These are phyloP conservation scores for Pichia deserticola DNA, from an alignment of 805 yeast genomes.

Conservation along the genomic window DNA sequence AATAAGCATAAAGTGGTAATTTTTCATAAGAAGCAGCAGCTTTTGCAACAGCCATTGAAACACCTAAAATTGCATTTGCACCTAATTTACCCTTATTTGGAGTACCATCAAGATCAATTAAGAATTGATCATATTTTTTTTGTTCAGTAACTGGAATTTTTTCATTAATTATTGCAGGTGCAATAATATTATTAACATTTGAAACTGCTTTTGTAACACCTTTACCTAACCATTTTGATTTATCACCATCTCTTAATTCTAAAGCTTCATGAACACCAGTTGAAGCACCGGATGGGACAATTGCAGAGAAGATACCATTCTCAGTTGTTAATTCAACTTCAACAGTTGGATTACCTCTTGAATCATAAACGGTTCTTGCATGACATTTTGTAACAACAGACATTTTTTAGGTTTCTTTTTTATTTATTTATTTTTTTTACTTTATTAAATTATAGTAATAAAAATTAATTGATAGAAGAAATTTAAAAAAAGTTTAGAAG, in stretches of 20 bases:
- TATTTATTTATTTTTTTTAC: too few relatives aligned
- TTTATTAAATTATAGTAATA: background rate
- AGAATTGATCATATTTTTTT: slow-evolving; percentile 78
- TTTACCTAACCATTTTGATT: slow-evolving; percentile 96
- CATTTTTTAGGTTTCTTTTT: slow-evolving; percentile 17
- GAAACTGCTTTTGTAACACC: slow-evolving; percentile 97
- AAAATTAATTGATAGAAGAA: background rate
- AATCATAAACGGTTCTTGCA: slow-evolving; percentile 98
- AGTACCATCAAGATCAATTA: slow-evolving; percentile 87
- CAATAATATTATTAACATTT: slow-evolving; percentile 91
- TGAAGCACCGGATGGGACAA: slow-evolving; percentile 99
- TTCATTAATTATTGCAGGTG: slow-evolving; percentile 84
- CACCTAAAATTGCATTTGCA: slow-evolving; percentile 98
- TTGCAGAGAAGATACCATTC: slow-evolving; percentile 90
- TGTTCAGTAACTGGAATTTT: slow-evolving; percentile 82
- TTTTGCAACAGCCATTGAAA: slow-evolving; percentile 92
- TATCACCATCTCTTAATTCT: slow-evolving; percentile 97
- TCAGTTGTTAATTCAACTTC: slow-evolving; percentile 95
- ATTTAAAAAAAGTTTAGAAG: background rate
- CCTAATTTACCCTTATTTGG: slow-evolving; percentile 96
- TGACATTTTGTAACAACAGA: slow-evolving; percentile 72
- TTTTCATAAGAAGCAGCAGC: slow-evolving; percentile 97
- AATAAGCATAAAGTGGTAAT: slow-evolving; percentile 89
- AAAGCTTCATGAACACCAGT: slow-evolving; percentile 98
- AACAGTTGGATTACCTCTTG: slow-evolving; percentile 99